phyloP scores from a whole-genome alignment of 768 basidiomycete species.

The Hygrophorus russula region DNA sequence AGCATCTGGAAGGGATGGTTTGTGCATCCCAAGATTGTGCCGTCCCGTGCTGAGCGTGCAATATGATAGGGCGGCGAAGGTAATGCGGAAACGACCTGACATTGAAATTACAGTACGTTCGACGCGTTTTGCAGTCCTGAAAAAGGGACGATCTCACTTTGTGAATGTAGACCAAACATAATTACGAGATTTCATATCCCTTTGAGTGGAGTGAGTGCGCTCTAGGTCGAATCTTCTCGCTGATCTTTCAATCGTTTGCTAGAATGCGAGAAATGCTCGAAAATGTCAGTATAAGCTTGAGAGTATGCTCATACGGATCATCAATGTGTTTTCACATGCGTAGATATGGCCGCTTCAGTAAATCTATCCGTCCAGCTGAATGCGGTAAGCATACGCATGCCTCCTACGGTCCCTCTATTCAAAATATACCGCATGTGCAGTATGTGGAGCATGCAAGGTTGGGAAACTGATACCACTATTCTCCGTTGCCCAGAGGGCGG shows the following conservation, averaged over 20 bases:
- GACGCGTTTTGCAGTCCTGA: background rate
- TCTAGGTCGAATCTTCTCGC: background rate
- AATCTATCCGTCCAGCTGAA: slow-evolving; percentile 57
- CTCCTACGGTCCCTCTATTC: background rate
- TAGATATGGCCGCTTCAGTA: slow-evolving; percentile 68
- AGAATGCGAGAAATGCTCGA: slow-evolving; percentile 57
- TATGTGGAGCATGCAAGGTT: slow-evolving; percentile 54
- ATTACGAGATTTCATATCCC: slow-evolving; percentile 66
- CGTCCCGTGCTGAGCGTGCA: background rate
- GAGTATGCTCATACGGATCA: background rate
- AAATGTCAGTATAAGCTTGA: slow-evolving; percentile 30
- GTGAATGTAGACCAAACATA: slow-evolving; percentile 45
- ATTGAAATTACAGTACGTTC: slow-evolving; percentile 56
- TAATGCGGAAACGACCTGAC: slow-evolving; percentile 58
- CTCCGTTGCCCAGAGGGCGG: slow-evolving; percentile 22
- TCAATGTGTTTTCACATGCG: slow-evolving; percentile 1
- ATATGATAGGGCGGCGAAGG: slow-evolving; percentile 46
- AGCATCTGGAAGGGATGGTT: slow-evolving; percentile 64
- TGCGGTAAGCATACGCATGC: slow-evolving; percentile 31
- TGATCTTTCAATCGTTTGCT: background rate
- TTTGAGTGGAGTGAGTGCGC: slow-evolving; percentile 58
- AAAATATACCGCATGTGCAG: slow-evolving; percentile 20
- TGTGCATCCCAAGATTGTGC: slow-evolving; percentile 9
- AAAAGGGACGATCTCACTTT: background rate
- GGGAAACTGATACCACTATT: slow-evolving; percentile 54